Evolutionary conservation across 106 monocot genomes (phyloP), one percentile per base, ranked within the genome.

Genomic region (Narthecium ossifragum): DNA sequence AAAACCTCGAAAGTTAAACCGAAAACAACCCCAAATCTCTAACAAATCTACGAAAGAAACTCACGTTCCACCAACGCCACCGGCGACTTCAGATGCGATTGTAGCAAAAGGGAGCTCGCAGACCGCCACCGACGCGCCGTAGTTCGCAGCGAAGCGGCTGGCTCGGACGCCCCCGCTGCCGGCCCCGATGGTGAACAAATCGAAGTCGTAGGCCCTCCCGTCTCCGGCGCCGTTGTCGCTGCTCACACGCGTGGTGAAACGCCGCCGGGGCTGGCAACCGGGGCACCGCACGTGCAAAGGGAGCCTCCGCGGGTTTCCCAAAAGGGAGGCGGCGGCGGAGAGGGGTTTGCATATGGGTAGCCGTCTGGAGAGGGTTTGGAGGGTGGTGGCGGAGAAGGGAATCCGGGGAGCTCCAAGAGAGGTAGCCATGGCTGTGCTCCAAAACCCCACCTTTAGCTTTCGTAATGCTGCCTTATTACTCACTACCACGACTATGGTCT

Each of bases 121-220:
- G 20, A 88, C 59, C 34, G 88, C 84, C 23, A 77, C 88, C 15
- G 73, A 68, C 45, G 83, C 88, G 23, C 88, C 88, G 22, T 70
- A 80, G 33, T 51, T 65, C 29, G 88, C 70, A 2, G 88, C 88
- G 14, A 83, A 83, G 11, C 88, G 65, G 23, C 83, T 84, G 10
- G 88, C 88, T 21, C 88, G 69, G 55, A 88, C 84, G 23, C 84
- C 88, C 4, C 88, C 83, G 40, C 88, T 88, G 10, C 88, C 88
- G 6, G 88, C 88, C 8, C 88, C 88, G 38, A 88, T 80, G 20
- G 88, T 88, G 77, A 88, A 88, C 25, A 88, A 73, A 50, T 88
- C 88, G 59, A 80, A 88, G 33, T 88, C 88, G 37, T 53, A 88
- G 5, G 40, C 30, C 53, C 66, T 52, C 38, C 29, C 17, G 31